phyloP scores from a whole-genome alignment of 371 early-diverging fungal genomes.

The Rhizopus stolonifer region DNA sequence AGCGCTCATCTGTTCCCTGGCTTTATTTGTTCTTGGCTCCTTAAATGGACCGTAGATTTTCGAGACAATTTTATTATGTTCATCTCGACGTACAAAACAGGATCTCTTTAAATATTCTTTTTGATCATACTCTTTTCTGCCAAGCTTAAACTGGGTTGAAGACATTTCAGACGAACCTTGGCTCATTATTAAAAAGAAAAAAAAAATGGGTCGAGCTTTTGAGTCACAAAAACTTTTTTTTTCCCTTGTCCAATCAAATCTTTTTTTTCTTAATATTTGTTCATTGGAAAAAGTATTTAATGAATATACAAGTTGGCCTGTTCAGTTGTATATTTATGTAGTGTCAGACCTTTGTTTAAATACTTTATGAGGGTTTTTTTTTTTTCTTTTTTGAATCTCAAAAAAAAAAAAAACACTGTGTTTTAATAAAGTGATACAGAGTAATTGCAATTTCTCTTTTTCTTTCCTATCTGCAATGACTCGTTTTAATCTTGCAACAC shows the following conservation, averaged over 20 bases:
- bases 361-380: too few relatives aligned
- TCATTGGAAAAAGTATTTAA: too few relatives aligned
- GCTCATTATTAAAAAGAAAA: too few relatives aligned
- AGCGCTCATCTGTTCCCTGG: not conserved
- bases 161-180: too few relatives aligned
- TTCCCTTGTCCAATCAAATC: too few relatives aligned
- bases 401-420: too few relatives aligned
- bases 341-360: too few relatives aligned
- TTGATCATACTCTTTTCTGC: not conserved
- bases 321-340: too few relatives aligned
- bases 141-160: too few relatives aligned
- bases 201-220: too few relatives aligned
- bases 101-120: not conserved
- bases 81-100: not conserved
- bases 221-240: too few relatives aligned
- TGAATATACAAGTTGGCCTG: not conserved
- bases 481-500: constrained; percentile 33
- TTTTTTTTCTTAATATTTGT: too few relatives aligned
- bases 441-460: constrained; percentile 8
- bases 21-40: not conserved
- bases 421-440: not conserved
- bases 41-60: constrained; percentile 18
- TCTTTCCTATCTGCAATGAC: constrained; percentile 31
- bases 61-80: constrained; percentile 2
- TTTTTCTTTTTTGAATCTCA: not conserved